Base-by-base conservation (phyloP, 1,139 yeast genomes). In the Pichia sp. region DNA sequence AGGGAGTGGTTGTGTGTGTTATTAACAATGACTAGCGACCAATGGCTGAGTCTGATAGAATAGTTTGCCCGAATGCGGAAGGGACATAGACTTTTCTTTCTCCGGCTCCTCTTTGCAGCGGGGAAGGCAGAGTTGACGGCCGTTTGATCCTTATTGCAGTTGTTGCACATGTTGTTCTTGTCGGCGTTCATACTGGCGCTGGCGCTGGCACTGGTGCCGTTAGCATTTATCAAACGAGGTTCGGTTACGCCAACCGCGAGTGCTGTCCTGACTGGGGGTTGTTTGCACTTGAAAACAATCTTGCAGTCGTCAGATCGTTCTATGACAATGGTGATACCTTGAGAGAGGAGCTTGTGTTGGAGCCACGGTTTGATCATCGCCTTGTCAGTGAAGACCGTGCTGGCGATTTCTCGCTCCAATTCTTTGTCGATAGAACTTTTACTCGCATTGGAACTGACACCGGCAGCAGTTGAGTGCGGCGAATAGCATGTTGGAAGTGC, bases 291-390 rank as follows among this genome's bases (percentile, higher is more conserved):
- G 60, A 80, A 80, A 14, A 80, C 78, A 27, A 79, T 77, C 55
- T 80, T 80, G 32, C 73, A 62, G 27, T 71, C 69, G 53, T 80
- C 91, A 1, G 84, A 76, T 36, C 91, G 60, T 55, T 78, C 87
- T 40, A 79, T 79, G 6, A 77, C 87, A 14, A 80, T 63, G 38
- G 66, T 65, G 26, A 80, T 72, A 1, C 84, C 83, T 38, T 67
- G 64, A 9, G 66, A 60, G 16, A 63, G 59, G 32, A 69, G 59
- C 37, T 62, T 61, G 27, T 67, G 59, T 48, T 67, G 78, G 30
- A 80, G 55, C 87, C 87, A 80, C 2, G 86, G 84, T 54, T 80
- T 80, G 47, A 80, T 76, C 22, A 70, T 74, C 26, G 62, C 54
- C 44, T 64, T 63, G 34, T 64, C 62, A 26, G 56, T 52, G 44